These are phyloP conservation scores for Saxophila tyrrhenica DNA, from an alignment of 495 filamentous ascomycete genomes.

Conservation along the genomic window DNA sequence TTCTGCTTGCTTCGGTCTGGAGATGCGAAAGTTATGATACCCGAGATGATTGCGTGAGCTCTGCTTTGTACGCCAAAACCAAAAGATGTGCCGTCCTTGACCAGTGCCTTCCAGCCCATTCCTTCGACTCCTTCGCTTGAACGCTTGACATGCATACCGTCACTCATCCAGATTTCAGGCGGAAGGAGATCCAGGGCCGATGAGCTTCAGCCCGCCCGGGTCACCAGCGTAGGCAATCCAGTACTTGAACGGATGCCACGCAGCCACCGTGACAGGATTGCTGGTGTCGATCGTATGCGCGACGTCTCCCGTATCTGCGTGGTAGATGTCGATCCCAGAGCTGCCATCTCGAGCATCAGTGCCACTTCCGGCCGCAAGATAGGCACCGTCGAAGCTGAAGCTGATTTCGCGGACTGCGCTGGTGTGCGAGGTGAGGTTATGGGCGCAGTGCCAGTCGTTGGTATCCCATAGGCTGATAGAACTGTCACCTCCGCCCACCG, in stretches of 20 bases:
- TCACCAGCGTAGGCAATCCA: constrained; percentile 85
- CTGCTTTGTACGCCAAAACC: too few relatives aligned
- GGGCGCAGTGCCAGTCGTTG: constrained; percentile 75
- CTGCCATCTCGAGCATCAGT: constrained; percentile 9
- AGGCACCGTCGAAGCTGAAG: constrained; percentile 87
- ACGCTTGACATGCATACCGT: not conserved
- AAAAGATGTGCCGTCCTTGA: not conserved
- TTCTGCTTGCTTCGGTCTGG: too few relatives aligned
- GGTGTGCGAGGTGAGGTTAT: constrained; percentile 53
- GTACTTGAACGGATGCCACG: constrained; percentile 86
- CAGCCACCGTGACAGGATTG: constrained; percentile 47
- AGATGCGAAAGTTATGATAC: too few relatives aligned
- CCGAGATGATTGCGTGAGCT: not conserved
- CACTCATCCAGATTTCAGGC: not conserved
- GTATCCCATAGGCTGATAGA: constrained; percentile 89
- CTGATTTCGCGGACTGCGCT: constrained; percentile 74
- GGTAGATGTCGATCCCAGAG: constrained; percentile 43
- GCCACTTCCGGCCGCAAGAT: constrained; percentile 62
- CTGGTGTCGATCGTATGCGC: constrained; percentile 64
- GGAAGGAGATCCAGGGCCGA: constrained; percentile 36
- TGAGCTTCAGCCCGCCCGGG: constrained; percentile 66
- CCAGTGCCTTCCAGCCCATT: too few relatives aligned
- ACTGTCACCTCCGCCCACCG: constrained; percentile 80
- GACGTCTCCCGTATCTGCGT: constrained; percentile 78
- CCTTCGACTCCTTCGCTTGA: not conserved